Base-by-base conservation (phyloP, 78 protist species). In the Polysphondylium violaceum region DNA sequence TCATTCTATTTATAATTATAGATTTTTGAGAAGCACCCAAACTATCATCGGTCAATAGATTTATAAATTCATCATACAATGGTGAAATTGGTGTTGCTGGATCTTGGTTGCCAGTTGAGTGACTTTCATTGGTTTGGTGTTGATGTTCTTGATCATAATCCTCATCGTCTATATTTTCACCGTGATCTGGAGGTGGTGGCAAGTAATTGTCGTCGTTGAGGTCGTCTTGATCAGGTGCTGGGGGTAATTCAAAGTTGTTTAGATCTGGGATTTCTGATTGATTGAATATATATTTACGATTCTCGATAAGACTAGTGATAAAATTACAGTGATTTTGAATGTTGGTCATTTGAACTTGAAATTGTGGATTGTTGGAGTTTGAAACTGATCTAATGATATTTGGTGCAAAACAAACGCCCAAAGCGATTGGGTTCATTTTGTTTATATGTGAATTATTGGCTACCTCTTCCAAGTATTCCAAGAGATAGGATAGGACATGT, bases 391-490 rank as follows among this genome's bases (percentile, higher is more conserved):
- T 23, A 27, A 83, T 31, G 4, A 59, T 40, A 59, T 67, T 69
- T 67, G 91, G 91, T 31, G 72, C 91, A 44, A 83, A 83, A 36
- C 91, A 83, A 25, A 83, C 91, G n/a, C 79, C 77, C 35, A 83
- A 31, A n/a, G 73, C 77, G 16, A 83, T 69, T n/a, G 79, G 73
- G 44, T 67, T 69, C 91, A 83, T 83, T 59, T 83, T 83, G 11
- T 83, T 83, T 0, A 83, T 40, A n/a, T 53, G 21, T 11, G 74
- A 44, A 7, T 67, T 40, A 1, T 3, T 25, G 23, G 91, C 17
- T 17, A 83, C 81, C 27, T 69, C 50, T 38, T 83, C 74, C 1
- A 83, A 33, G 59, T 58, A 83, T 21, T 69, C 91, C 0, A 83
- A 31, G 4, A 83, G 27, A 25, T 55, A 67, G 23, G 63, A n/a